A percentile compares a stretch with the other conserved stretches of the same genome.
Evolutionary conservation across 495 filamentous ascomycete genomes (phyloP).

Genomic region (Tuber indicum): DNA sequence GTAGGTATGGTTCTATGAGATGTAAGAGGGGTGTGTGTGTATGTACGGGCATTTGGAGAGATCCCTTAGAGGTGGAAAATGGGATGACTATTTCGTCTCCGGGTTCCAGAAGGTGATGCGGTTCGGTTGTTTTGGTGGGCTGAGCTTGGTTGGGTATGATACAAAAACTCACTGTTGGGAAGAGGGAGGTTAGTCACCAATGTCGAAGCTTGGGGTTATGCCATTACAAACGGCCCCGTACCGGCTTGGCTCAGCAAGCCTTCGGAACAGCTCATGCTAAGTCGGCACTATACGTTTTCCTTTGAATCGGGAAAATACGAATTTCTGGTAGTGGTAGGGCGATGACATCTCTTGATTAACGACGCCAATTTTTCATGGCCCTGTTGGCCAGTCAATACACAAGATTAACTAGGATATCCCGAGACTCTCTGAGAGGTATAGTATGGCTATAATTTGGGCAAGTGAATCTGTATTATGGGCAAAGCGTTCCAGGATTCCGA

Average conservation of each 20-base stretch:
- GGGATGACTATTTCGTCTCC: constrained; percentile 21
- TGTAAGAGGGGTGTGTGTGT: not conserved
- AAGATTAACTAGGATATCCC: not conserved
- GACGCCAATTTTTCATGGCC: not conserved
- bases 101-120: constrained; percentile 1
- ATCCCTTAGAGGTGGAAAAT: not conserved
- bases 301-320: not conserved
- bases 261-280: not conserved
- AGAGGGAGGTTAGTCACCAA: constrained; percentile 20
- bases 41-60: constrained; percentile 12
- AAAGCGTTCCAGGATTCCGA: not conserved
- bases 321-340: not conserved
- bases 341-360: not conserved
- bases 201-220: constrained; percentile 28
- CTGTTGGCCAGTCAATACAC: not conserved
- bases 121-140: not conserved
- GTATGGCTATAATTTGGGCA: not conserved
- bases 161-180: not conserved
- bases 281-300: not conserved
- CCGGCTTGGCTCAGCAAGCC: not conserved
- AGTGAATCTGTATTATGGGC: not conserved
- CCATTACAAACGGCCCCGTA: constrained; percentile 20
- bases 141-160: constrained; percentile 11
- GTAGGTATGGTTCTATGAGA: not conserved
- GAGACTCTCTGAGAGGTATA: not conserved